A percentile compares a stretch with the other conserved stretches of the same genome.
These are phyloP conservation scores for Malus hybrid DNA, from an alignment of 331 rosid genomes.

Conservation along the genomic window DNA sequence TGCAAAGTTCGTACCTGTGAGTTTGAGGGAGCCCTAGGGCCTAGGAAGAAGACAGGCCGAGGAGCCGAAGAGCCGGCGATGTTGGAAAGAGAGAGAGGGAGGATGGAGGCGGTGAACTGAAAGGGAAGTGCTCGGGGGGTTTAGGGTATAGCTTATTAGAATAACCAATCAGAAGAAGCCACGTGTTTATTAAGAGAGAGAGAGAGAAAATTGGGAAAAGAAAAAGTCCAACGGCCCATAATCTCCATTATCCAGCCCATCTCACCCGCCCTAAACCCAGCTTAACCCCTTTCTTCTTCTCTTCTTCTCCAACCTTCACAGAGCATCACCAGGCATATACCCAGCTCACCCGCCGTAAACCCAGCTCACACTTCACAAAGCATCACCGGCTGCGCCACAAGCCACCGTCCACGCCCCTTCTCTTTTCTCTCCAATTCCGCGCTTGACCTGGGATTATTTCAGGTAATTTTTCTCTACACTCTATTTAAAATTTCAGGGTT, in stretches of 20 bases:
- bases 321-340: too few species aligned
- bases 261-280: not conserved
- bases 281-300: not conserved
- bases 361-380: not conserved
- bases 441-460: not conserved
- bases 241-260: not conserved
- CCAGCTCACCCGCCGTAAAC: too few species aligned
- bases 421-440: not conserved
- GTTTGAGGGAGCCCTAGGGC: too few species aligned
- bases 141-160: too few species aligned
- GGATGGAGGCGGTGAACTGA: too few species aligned
- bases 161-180: not conserved
- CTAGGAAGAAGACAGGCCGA: too few species aligned
- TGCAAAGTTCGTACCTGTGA: too few species aligned
- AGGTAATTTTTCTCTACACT: not conserved
- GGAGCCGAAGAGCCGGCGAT: too few species aligned
- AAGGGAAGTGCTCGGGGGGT: too few species aligned
- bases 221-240: not conserved
- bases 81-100: too few species aligned
- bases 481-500: not conserved
- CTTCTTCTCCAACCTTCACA: not conserved
- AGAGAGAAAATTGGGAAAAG: not conserved
- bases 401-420: not conserved
- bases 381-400: not conserved
- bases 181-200: not conserved